Evolutionary conservation across 768 basidiomycete genomes (phyloP), one percentile per base, ranked within the genome.

Genomic region (Panus rudis): DNA sequence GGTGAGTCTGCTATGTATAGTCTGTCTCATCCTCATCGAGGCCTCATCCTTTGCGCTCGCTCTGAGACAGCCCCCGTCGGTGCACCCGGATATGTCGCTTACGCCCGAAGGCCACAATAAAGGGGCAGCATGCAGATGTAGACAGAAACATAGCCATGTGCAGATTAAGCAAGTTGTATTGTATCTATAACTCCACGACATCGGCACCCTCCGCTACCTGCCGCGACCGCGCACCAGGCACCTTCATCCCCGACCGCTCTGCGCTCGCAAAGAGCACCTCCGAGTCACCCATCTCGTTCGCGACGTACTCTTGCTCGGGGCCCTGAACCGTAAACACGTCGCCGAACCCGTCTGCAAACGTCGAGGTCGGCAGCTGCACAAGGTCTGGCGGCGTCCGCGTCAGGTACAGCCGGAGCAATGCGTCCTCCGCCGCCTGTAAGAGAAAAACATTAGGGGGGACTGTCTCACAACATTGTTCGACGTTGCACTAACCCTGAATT

Each of bases 331-430:
- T 64, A 59, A 77, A 83, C 17, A 84, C 66, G 53, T 72, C 70
- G 32, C 79, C 75, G 30, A 67, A 58, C 4, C 70, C 69, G 16
- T 65, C 50, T 11, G 82, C 72, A 67, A 91, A 88, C 14, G 89
- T 84, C 33, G 76, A 75, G 4, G 85, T 79, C 6, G 89, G 89
- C 31, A 91, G 67, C 41, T 78, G 75, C 34, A 89, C 52, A 27
- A 75, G 63, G 44, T 89, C 72, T 39, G 80, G 66, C 5, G 88
- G 88, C 40, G 79, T 79, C 49, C 74, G 75, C 10, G 88, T 90
- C 46, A 93, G 76, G 64, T 91, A 93, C 17, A 92, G 69, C 32
- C 89, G 74, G 48, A 83, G 78, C 20, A 93, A 69, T 1, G 90
- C 78, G 53, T 92, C 89, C 63, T 94, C 90, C 7, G 86, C 85